Conservation (phyloP, 441 rosid species). For the Gossypium laxum region DNA sequence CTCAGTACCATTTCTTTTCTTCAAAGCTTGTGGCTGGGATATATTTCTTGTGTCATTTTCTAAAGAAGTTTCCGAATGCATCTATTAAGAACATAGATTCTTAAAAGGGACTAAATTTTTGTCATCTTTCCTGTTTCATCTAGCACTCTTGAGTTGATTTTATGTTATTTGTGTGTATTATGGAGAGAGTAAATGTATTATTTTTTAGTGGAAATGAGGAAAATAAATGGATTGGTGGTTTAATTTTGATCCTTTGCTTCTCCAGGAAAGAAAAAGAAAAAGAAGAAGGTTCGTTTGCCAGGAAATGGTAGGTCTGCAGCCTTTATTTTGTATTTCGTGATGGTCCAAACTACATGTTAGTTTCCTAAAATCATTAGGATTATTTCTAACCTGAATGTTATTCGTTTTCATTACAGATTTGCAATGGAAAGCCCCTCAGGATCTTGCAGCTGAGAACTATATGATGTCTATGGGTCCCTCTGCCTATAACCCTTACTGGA, state of each 20-base stretch:
- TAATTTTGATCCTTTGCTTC: neutral
- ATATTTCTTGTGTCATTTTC: neutral
- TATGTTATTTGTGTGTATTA: neutral
- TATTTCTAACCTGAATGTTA: neutral
- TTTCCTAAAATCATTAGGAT: neutral
- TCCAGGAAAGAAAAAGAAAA: conserved; percentile 82
- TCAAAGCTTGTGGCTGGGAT: neutral
- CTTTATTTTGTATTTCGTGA: neutral
- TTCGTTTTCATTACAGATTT: conserved; percentile 39
- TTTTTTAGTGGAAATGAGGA: neutral
- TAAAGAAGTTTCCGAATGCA: neutral
- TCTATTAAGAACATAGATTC: neutral
- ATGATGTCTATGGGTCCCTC: conserved; percentile 83
- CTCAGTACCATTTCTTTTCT: neutral
- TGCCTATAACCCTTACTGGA: conserved; percentile 67
- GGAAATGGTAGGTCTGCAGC: conserved; percentile 39
- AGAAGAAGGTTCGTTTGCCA: conserved; percentile 71
- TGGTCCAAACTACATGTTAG: neutral
- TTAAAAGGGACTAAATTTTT: neutral
- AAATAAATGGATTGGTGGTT: neutral
- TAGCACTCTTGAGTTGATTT: neutral
- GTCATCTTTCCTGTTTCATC: neutral
- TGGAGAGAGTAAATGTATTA: neutral
- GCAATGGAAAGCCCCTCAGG: conserved; percentile 72
- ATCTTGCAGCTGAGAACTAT: conserved; percentile 64